phyloP scores from a whole-genome alignment of 495 filamentous ascomycete species.

The Penicillium taxi region DNA sequence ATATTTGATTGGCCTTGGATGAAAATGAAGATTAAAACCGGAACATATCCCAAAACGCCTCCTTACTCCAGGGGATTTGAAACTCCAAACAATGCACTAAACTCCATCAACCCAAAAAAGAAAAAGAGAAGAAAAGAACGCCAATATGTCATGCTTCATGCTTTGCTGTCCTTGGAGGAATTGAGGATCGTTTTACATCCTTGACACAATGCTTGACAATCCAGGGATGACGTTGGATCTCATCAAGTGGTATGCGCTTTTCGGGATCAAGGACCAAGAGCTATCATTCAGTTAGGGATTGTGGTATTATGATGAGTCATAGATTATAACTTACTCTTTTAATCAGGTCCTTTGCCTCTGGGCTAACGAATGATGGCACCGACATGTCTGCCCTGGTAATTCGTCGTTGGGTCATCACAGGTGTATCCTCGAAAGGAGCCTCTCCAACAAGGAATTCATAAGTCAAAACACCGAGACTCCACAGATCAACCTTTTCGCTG shows the following conservation, averaged over 20 bases:
- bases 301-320: background rate
- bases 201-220: slow-evolving; percentile 93
- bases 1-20: slow-evolving; percentile 18
- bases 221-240: slow-evolving; percentile 90
- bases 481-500: slow-evolving; percentile 90
- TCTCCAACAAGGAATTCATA: slow-evolving; percentile 96
- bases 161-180: slow-evolving; percentile 31
- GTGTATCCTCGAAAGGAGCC: slow-evolving; percentile 93
- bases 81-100: slow-evolving; percentile 4
- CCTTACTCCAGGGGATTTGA: slow-evolving; percentile 15
- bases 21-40: slow-evolving; percentile 15
- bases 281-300: slow-evolving; percentile 37
- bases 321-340: slow-evolving; percentile 56
- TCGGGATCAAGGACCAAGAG: slow-evolving; percentile 89
- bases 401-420: slow-evolving; percentile 86
- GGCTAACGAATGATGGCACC: slow-evolving; percentile 79
- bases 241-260: slow-evolving; percentile 82
- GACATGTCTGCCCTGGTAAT: slow-evolving; percentile 90
- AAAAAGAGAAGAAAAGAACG: slow-evolving; percentile 15
- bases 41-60: slow-evolving; percentile 14
- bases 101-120: slow-evolving; percentile 11
- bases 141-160: slow-evolving; percentile 24
- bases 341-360: slow-evolving; percentile 87
- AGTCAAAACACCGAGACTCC: slow-evolving; percentile 89
- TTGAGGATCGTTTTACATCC: slow-evolving; percentile 47